phyloP scores from a whole-genome alignment of 2,329 filamentous ascomycete genomes.

The Diaporthe helianthi region DNA sequence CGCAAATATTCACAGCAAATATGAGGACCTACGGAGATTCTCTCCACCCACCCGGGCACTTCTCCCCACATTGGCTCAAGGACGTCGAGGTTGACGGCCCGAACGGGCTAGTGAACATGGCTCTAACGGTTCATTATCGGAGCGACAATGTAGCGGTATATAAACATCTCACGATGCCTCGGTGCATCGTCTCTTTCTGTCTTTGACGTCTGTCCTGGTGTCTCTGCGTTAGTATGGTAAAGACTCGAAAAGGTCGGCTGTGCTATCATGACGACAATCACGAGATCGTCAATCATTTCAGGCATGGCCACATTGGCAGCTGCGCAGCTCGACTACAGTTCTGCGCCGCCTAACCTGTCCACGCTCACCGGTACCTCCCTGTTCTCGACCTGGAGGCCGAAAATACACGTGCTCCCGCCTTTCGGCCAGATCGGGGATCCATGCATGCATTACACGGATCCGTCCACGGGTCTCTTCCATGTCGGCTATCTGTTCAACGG shows the following conservation, averaged over 20 bases:
- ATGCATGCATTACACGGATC: slow-evolving; percentile 54
- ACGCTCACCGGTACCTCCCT: slow-evolving; percentile 47
- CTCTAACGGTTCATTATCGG: slow-evolving; percentile 18
- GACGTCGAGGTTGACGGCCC: background rate
- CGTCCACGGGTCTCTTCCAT: slow-evolving; percentile 51
- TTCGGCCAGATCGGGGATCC: slow-evolving; percentile 51
- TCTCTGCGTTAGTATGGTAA: background rate
- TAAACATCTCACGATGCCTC: background rate
- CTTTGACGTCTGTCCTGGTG: background rate
- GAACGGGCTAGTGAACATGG: slow-evolving; percentile 4
- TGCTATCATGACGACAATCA: slow-evolving; percentile 3
- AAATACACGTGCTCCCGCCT: slow-evolving; percentile 49
- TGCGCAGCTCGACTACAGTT: slow-evolving; percentile 42
- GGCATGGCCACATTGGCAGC: slow-evolving; percentile 11
- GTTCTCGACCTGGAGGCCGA: slow-evolving; percentile 43
- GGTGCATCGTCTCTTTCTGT: background rate
- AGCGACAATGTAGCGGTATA: slow-evolving; percentile 19
- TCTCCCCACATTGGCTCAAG: slow-evolving; percentile 8
- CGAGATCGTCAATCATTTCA: slow-evolving; percentile 4
- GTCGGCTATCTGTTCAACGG: slow-evolving; percentile 50
- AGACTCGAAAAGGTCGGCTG: background rate
- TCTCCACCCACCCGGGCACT: too few species aligned
- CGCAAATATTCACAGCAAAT: background rate
- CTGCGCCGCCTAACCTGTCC: slow-evolving; percentile 48
- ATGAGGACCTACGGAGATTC: slow-evolving; percentile 3